Conservation (phyloP, 441 rosid genomes). For the Arabidopsis hybrid region DNA sequence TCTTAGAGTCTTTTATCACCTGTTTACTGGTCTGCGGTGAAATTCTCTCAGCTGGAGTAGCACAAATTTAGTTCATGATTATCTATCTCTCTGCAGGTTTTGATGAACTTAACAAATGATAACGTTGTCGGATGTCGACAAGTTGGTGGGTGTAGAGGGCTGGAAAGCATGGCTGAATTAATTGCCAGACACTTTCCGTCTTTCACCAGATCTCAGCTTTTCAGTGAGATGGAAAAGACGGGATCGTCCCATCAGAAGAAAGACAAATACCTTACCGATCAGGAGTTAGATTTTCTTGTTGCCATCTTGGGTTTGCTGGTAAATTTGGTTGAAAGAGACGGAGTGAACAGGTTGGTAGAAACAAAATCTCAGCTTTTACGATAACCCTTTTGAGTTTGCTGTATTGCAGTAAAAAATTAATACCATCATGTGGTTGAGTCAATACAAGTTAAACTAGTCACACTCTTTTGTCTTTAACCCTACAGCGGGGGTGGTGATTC, state of each 20-base stretch:
- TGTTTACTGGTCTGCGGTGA: conserved; percentile 3
- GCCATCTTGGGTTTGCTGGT: conserved; percentile 96
- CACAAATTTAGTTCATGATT: not conserved
- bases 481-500: conserved; percentile 5
- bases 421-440: conserved; percentile 14
- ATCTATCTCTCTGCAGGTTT: conserved; percentile 62
- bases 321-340: conserved; percentile 98
- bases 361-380: conserved; percentile 24
- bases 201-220: conserved; percentile 58
- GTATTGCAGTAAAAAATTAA: not conserved
- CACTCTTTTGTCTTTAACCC: conserved; percentile 11
- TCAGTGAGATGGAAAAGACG: conserved; percentile 50
- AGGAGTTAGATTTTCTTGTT: conserved; percentile 96
- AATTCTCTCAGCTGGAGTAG: not conserved
- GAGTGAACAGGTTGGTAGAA: conserved; percentile 75
- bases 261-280: conserved; percentile 78
- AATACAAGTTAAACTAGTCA: conserved; percentile 21
- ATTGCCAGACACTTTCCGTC: conserved; percentile 87
- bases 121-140: conserved; percentile 89
- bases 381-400: not conserved
- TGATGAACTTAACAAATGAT: conserved; percentile 97
- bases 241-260: conserved; percentile 51
- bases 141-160: conserved; percentile 86
- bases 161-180: conserved; percentile 84
- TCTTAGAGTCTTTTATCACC: conserved; percentile 17